Evolutionary conservation across 805 yeast species (phyloP).

Genomic region (Huiozyma sinensis): DNA sequence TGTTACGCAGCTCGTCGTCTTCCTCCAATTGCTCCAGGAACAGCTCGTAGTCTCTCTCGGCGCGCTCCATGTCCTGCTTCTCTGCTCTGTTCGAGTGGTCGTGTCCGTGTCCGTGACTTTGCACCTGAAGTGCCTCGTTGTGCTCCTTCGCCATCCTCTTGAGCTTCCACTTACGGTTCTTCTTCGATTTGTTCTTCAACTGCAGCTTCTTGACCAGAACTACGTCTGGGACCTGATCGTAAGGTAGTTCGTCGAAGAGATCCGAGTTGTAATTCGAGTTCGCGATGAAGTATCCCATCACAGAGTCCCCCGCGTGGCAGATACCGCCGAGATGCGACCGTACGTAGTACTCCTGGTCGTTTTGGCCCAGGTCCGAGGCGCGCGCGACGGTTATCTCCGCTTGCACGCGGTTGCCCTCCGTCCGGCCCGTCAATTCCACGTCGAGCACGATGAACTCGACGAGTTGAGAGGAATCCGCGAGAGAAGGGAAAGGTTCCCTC

Average conservation of each 20-base stretch:
- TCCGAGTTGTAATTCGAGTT: slow-evolving; percentile 86
- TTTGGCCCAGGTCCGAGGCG: slow-evolving; percentile 78
- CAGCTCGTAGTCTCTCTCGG: slow-evolving; percentile 87
- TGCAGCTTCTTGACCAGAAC: slow-evolving; percentile 81
- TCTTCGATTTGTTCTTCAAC: slow-evolving; percentile 63
- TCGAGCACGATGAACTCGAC: slow-evolving; percentile 85
- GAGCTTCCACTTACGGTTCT: slow-evolving; percentile 77
- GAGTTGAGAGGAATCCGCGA: slow-evolving; percentile 65
- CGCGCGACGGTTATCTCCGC: slow-evolving; percentile 93
- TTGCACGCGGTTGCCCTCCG: slow-evolving; percentile 63
- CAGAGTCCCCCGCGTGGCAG: slow-evolving; percentile 93
- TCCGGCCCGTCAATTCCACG: slow-evolving; percentile 80
- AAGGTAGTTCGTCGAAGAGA: slow-evolving; percentile 60
- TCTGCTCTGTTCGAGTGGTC: slow-evolving; percentile 55
- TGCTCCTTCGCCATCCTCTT: slow-evolving; percentile 97
- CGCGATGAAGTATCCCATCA: slow-evolving; percentile 79
- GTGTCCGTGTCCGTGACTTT: slow-evolving; percentile 34
- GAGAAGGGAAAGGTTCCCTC: slow-evolving; percentile 70
- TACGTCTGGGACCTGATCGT: slow-evolving; percentile 72
- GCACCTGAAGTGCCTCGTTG: slow-evolving; percentile 68
- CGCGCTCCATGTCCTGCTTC: slow-evolving; percentile 80
- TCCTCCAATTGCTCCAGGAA: slow-evolving; percentile 97
- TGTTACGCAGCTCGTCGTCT: slow-evolving; percentile 86
- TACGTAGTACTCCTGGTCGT: slow-evolving; percentile 72
- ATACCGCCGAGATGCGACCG: slow-evolving; percentile 90